Conservation (phyloP, 306 rosid genomes). For the Parietaria judaica region DNA sequence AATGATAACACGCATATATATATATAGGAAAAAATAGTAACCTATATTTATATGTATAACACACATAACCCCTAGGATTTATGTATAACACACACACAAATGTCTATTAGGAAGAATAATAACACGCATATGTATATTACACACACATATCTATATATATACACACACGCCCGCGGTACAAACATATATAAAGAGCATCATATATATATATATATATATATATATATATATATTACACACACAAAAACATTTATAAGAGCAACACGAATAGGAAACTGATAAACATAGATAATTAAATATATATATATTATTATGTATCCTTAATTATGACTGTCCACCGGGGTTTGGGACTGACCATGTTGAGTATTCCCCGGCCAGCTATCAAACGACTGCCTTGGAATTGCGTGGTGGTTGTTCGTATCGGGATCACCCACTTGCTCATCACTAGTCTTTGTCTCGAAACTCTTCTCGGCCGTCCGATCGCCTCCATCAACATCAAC, state of each 20-base stretch:
- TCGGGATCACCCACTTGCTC: constrained; percentile 10
- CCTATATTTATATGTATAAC: no score
- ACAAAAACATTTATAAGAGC: not conserved
- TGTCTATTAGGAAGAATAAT: no score
- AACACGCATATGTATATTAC: no score
- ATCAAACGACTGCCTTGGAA: constrained; percentile 23
- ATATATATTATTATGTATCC: not conserved
- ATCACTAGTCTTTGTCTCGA: not conserved
- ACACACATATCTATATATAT: no score
- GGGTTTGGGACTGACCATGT: constrained; percentile 9
- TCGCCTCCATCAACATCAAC: not conserved
- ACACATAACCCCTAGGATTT: no score
- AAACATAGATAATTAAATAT: not conserved
- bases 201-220: no score
- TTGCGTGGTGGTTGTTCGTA: constrained; percentile 27
- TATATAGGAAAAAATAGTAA: no score
- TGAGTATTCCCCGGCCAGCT: constrained; percentile 2
- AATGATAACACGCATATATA: no score
- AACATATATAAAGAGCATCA: no score
- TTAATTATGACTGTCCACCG: not conserved
- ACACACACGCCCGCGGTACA: no score
- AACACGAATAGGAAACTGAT: no score
- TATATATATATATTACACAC: not conserved
- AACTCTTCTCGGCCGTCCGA: constrained; percentile 7
- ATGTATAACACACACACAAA: no score